Conservation (phyloP, 805 yeast genomes). For the Torulaspora maleeae region DNA sequence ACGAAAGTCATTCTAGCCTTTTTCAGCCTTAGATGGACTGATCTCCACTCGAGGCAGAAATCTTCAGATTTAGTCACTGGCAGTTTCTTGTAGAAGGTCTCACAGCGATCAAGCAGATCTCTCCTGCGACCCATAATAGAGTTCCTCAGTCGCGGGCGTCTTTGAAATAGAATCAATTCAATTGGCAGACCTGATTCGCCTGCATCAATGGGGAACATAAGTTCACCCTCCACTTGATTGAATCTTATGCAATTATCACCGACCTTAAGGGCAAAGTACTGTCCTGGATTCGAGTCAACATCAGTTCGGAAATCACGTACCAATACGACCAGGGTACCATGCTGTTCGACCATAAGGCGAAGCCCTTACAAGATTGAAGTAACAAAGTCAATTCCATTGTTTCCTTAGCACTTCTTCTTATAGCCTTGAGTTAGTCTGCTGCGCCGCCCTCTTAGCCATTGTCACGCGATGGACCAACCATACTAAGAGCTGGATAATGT, state of each 20-base stretch:
- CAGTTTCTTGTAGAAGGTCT: not conserved
- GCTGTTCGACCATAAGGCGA: conserved; percentile 8
- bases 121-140: conserved; percentile 11
- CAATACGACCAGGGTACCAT: conserved; percentile 12
- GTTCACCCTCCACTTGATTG: not conserved
- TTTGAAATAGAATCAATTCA: conserved; percentile 14
- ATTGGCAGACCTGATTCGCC: not conserved
- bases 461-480: not conserved
- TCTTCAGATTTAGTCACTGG: conserved; percentile 1
- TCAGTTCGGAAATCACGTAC: conserved; percentile 2
- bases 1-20: conserved; percentile 1
- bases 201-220: conserved; percentile 4
- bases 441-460: conserved; percentile 3
- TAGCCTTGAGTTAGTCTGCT: not conserved
- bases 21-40: conserved; percentile 4
- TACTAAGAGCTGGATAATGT: not conserved
- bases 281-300: conserved; percentile 2
- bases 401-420: not conserved
- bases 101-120: conserved; percentile 8
- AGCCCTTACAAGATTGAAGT: too few relatives aligned
- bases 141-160: conserved; percentile 5
- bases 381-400: not conserved
- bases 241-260: conserved; percentile 16
- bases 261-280: conserved; percentile 12
- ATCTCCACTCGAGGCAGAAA: conserved; percentile 15